phyloP scores from a whole-genome alignment of 2,329 filamentous ascomycete genomes.

The Penicillium sp. region DNA sequence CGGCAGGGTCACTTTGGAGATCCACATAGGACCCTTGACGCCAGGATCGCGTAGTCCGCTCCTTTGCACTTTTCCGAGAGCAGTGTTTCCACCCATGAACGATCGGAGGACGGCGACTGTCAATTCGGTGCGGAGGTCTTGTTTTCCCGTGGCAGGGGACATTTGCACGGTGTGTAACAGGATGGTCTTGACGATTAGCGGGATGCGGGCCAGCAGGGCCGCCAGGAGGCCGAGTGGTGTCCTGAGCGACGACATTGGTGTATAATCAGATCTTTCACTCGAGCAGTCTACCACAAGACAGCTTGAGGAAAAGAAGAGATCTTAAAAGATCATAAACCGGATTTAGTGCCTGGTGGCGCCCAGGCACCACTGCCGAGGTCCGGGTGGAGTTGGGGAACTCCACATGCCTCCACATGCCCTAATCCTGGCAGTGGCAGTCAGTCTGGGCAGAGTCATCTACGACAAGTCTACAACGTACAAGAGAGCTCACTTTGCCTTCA shows the following conservation, averaged over 20 bases:
- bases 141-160: constrained; percentile 68
- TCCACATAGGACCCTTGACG: constrained; percentile 77
- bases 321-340: constrained; percentile 13
- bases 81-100: constrained; percentile 51
- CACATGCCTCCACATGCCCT: neutral
- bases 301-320: neutral
- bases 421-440: too few species aligned
- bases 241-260: too few species aligned
- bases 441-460: too few species aligned
- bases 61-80: constrained; percentile 62
- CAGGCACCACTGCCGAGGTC: constrained; percentile 23
- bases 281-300: neutral
- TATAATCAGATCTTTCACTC: too few species aligned
- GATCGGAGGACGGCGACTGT: constrained; percentile 68
- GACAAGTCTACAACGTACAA: too few species aligned
- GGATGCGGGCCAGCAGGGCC: constrained; percentile 39
- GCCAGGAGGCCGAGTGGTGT: constrained; percentile 32
- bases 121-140: constrained; percentile 72
- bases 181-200: constrained; percentile 43
- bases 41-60: constrained; percentile 60
- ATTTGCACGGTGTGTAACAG: constrained; percentile 53
- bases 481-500: too few species aligned
- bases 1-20: constrained; percentile 65
- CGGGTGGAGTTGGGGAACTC: neutral
- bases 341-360: constrained; percentile 12